Conservation (phyloP, 2,329 filamentous ascomycete genomes). For the Davidsoniella virescens region DNA sequence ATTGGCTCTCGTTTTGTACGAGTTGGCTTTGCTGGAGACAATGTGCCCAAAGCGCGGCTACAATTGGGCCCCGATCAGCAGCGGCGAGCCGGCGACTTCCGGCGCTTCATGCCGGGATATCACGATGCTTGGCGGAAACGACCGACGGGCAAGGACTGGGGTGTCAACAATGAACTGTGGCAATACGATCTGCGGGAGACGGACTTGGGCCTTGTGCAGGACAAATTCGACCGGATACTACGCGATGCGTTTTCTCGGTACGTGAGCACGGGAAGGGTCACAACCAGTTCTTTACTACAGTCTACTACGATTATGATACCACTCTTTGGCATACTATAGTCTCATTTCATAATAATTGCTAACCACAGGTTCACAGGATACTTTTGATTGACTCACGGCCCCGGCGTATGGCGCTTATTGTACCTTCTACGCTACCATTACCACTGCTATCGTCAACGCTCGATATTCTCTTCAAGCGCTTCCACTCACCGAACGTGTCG, state of each 20-base stretch:
- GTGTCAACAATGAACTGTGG: conserved; percentile 59
- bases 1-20: conserved; percentile 64
- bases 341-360: conserved; percentile 1
- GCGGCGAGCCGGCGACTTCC: conserved; percentile 65
- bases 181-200: conserved; percentile 52
- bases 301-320: not conserved
- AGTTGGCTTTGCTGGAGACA: conserved; percentile 76
- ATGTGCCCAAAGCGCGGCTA: conserved; percentile 52
- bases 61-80: conserved; percentile 61
- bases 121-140: conserved; percentile 31
- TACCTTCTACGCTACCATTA: conserved; percentile 64
- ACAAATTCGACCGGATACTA: conserved; percentile 71
- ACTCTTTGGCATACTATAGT: not conserved
- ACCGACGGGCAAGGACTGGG: conserved; percentile 38
- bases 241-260: conserved; percentile 70
- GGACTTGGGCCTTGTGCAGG: conserved; percentile 66
- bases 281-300: not conserved
- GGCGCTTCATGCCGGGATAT: conserved; percentile 46
- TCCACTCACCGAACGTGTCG: conserved; percentile 65
- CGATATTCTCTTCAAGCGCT: conserved; percentile 63
- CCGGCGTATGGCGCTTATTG: conserved; percentile 54
- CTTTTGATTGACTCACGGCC: conserved; percentile 60
- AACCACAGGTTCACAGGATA: conserved; percentile 26
- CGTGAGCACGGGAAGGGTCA: conserved; percentile 24
- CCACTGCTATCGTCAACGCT: conserved; percentile 61